Base-by-base conservation (phyloP, 176 grass and related monocot species). In the Echinochloa phyllopogon region DNA sequence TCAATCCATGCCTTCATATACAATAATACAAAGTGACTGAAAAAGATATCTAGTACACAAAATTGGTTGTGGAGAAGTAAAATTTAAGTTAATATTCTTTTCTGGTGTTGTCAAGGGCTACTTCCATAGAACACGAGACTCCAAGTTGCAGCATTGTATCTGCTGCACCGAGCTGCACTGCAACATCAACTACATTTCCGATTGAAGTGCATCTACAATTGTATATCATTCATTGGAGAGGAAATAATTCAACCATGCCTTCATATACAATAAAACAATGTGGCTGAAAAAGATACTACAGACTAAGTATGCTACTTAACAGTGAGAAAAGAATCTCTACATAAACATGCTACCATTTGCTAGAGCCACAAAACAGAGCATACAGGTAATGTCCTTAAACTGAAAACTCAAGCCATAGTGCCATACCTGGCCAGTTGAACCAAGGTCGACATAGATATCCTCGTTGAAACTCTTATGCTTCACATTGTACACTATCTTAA, bases 131-230 rank as follows among this genome's bases (percentile, higher is more conserved):
- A n/a, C 38, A 42, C 17, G 65, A 68, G 38, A 68, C 9, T 21
- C 9, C 17, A 69, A 69, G 40, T 43, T n/a, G 65, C 65, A 69
- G 18, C 65, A 69, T n/a, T n/a, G n/a, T n/a, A n/a, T n/a, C n/a
- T n/a, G n/a, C n/a, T n/a, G n/a, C n/a, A n/a, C n/a, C n/a, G n/a
- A n/a, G 18, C 18, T 20, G 42, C 66, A 11, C 21, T 4, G 12
- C 20, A 69, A 24, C 4, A 69, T 6, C 10, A n/a, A 10, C 67
- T 69, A 43, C 11, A 38, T 12, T 43, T 18, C 65, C 2, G 18
- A 10, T 69, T 42, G 10, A 43, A 69, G 20, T 23, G 39, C 66
- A n/a, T 68, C 38, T 69, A 44, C 39, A 12, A n/a, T 69, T 69
- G 42, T 25, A 47, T 71, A 25, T 3, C 41, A 71, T 71, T n/a